Conservation (phyloP, 257 asterid genomes). For the Leonotis leonurus region DNA sequence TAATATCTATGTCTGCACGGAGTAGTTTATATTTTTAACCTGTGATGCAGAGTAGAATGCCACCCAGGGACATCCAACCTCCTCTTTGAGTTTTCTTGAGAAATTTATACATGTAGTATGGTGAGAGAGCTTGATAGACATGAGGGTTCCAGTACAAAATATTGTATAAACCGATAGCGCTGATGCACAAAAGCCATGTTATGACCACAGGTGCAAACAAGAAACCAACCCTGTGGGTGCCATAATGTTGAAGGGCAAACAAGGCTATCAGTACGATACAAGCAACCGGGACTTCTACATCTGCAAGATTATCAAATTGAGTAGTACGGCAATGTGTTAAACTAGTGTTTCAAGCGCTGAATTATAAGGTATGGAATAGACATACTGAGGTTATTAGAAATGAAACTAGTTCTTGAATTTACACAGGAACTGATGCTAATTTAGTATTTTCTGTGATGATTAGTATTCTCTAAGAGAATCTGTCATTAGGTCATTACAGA, state of each 20-base stretch:
- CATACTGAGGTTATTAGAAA: too few relatives aligned
- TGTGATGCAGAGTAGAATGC: constrained; percentile 83
- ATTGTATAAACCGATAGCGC: constrained; percentile 71
- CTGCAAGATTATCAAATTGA: constrained; percentile 47
- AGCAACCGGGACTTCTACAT: constrained; percentile 78
- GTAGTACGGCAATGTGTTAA: constrained; percentile 5
- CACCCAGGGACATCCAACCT: constrained; percentile 98
- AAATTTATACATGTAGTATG: constrained; percentile 81
- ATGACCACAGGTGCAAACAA: constrained; percentile 95
- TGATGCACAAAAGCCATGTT: constrained; percentile 84
- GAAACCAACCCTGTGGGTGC: constrained; percentile 97
- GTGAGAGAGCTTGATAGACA: constrained; percentile 78
- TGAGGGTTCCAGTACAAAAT: constrained; percentile 74
- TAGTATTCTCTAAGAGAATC: background rate
- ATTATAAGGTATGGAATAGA: background rate
- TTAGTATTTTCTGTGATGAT: too few relatives aligned
- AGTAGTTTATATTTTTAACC: constrained; percentile 35
- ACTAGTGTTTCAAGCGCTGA: background rate
- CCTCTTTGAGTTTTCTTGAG: constrained; percentile 69
- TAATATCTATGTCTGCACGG: background rate
- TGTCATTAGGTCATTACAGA: background rate
- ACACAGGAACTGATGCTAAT: too few relatives aligned
- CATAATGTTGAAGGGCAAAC: constrained; percentile 95
- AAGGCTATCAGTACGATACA: constrained; percentile 78
- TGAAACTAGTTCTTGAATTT: too few relatives aligned